Evolutionary conservation across 257 asterid genomes (phyloP), one percentile per base, ranked within the genome.

Genomic region (Leptodermis oblonga): DNA sequence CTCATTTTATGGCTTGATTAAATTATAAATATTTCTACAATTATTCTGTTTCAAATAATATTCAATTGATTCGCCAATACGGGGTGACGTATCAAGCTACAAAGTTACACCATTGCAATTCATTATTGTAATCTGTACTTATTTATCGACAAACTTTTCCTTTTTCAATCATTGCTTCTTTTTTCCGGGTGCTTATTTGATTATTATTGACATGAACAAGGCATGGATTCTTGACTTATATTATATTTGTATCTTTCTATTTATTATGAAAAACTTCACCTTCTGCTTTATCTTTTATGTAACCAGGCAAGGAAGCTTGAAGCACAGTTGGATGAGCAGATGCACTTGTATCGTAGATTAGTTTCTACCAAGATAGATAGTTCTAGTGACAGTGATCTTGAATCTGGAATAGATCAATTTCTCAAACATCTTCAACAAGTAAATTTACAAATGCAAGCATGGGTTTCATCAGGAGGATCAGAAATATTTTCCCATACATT

Each of bases 401-500:
- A 90, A 76, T 85, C 88, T 31, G 92, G 95, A 70, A 84, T 92
- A 61, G 92, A 80, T 43, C 95, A 87, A 70, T 87, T 88, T 65
- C 87, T 93, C 76, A 93, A 86, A 77, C 97, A 93, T 76, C 97
- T 93, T 71, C 90, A 88, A 74, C 95, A 83, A 79, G 86, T 88
- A 59, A 87, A 90, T 86, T 74, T 81, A 69, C 96, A 90, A 82
- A 93, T 93, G 98, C 98, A 93, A 80, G 86, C 97, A 64, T 93
- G 97, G 98, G 88, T 90, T 77, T 90, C 98, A 73, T 87, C 97
- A 20, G 98, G 97, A 68, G 98, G 98, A 81, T 90, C 96, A 7
- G 98, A 92, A 77, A 90, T 86, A 15, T 90, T 86, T 78, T 92
- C 98, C 73, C 98, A 92, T 69, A 90, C 98, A 52, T 77, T 92